These are phyloP conservation scores for Mycena vitilis DNA, from an alignment of 768 basidiomycete species.

Conservation along the genomic window DNA sequence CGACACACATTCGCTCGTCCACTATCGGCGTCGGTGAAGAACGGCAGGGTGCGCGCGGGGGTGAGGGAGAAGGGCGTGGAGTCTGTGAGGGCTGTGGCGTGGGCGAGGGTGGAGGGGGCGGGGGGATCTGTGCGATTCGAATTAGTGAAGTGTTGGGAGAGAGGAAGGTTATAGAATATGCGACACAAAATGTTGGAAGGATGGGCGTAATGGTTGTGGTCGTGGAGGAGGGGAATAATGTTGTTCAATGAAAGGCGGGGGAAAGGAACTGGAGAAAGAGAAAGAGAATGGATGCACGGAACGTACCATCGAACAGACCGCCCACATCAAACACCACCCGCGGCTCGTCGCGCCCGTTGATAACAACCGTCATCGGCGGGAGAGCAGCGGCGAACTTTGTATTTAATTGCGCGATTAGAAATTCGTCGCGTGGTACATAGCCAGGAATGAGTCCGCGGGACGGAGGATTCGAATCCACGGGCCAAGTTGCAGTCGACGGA, in stretches of 20 bases:
- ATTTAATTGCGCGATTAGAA: no score
- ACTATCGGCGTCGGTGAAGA: conserved; percentile 13
- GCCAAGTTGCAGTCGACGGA: no score
- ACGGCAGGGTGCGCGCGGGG: conserved; percentile 22
- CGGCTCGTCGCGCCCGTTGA: conserved; percentile 38
- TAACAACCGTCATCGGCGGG: conserved; percentile 29
- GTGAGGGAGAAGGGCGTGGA: conserved; percentile 24
- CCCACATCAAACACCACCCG: conserved; percentile 33
- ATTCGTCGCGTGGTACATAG: no score
- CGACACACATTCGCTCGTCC: conserved; percentile 3
- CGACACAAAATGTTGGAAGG: no score
- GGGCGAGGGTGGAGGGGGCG: not conserved
- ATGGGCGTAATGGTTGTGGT: no score
- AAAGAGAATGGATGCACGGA: not conserved
- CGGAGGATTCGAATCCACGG: no score
- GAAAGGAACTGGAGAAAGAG: not conserved
- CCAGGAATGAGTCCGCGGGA: no score
- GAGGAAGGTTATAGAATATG: no score
- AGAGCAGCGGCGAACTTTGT: conserved; percentile 32
- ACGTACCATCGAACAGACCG: conserved; percentile 5
- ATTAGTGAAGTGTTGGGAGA: not conserved
- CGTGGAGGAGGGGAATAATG: no score
- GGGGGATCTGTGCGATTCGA: not conserved
- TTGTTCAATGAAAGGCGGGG: no score
- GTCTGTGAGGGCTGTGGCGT: not conserved